Evolutionary conservation across 2,329 filamentous ascomycete species (phyloP).

Genomic region (Tolypocladium nubicola): DNA sequence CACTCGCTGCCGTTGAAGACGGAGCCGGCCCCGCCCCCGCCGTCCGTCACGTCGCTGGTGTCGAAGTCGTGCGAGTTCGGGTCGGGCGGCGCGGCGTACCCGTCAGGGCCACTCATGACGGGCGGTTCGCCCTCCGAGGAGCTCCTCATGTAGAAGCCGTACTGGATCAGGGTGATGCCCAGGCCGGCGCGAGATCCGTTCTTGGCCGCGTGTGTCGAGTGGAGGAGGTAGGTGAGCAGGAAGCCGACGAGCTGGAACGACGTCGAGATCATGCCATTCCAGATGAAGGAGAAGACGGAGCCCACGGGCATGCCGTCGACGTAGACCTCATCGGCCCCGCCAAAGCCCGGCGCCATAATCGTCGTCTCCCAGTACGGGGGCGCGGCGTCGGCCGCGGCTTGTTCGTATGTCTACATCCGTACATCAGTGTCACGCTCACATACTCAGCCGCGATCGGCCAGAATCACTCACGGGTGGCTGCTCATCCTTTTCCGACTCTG

Average conservation of each 20-base stretch:
- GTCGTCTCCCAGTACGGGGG: constrained; percentile 99
- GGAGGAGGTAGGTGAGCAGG: constrained; percentile 91
- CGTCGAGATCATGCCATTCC: constrained; percentile 95
- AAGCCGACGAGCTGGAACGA: constrained; percentile 97
- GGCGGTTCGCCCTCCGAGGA: constrained; percentile 32
- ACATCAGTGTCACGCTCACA: constrained; percentile 20
- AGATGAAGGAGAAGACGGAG: constrained; percentile 76
- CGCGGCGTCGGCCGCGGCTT: constrained; percentile 90
- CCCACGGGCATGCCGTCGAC: constrained; percentile 92
- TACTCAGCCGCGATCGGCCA: background rate
- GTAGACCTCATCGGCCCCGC: constrained; percentile 88
- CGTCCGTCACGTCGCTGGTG: constrained; percentile 51
- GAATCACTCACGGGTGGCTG: constrained; percentile 71
- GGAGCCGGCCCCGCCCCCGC: constrained; percentile 29
- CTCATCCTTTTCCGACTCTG: constrained; percentile 73
- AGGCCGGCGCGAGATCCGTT: constrained; percentile 92
- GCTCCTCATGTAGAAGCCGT: constrained; percentile 89
- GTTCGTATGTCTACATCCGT: constrained; percentile 73
- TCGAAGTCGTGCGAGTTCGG: constrained; percentile 88
- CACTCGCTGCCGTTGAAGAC: constrained; percentile 70
- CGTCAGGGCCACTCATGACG: constrained; percentile 39
- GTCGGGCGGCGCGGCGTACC: constrained; percentile 63
- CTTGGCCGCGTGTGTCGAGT: constrained; percentile 96
- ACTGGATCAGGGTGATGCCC: constrained; percentile 90
- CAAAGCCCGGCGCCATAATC: constrained; percentile 83